phyloP scores from a whole-genome alignment of 2,329 filamentous ascomycete genomes.

The Parasarocladium wereldwijsianum region DNA sequence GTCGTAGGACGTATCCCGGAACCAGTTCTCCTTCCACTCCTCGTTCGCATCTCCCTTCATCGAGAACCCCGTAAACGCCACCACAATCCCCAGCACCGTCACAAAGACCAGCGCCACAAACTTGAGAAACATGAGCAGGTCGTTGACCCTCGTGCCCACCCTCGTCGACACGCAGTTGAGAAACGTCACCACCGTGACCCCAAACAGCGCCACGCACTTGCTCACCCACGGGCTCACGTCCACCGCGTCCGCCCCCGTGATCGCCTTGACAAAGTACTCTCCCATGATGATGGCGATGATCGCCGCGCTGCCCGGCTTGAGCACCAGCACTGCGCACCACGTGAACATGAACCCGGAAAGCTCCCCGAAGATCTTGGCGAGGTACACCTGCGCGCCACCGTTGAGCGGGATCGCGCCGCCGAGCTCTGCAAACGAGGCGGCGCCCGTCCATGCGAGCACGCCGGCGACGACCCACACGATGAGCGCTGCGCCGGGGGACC shows the following conservation, averaged over 20 bases:
- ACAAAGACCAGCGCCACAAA: constrained; percentile 81
- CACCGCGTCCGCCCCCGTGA: constrained; percentile 74
- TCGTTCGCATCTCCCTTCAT: constrained; percentile 58
- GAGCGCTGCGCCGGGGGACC: constrained; percentile 77
- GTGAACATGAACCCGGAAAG: constrained; percentile 87
- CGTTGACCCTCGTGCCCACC: constrained; percentile 73
- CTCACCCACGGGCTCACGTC: constrained; percentile 75
- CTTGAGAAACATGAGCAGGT: constrained; percentile 94
- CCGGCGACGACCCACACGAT: constrained; percentile 88
- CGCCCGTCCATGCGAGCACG: constrained; percentile 90
- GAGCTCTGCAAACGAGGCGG: constrained; percentile 86
- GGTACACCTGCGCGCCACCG: constrained; percentile 83
- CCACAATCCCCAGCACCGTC: constrained; percentile 75
- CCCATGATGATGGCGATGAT: constrained; percentile 98
- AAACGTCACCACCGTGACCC: constrained; percentile 61
- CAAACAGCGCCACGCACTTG: constrained; percentile 71
- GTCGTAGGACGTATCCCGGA: constrained; percentile 67
- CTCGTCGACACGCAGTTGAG: constrained; percentile 87
- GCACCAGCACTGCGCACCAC: constrained; percentile 85
- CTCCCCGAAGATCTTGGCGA: constrained; percentile 94
- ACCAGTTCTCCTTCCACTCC: constrained; percentile 89
- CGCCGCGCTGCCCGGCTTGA: constrained; percentile 85
- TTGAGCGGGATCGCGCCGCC: constrained; percentile 93
- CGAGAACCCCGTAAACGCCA: constrained; percentile 73
- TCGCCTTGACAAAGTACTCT: constrained; percentile 83